A percentile compares a stretch with the other conserved stretches of the same genome.
Conservation (phyloP, 345 rosid species). For the Psidium friedrichsthalianum region DNA sequence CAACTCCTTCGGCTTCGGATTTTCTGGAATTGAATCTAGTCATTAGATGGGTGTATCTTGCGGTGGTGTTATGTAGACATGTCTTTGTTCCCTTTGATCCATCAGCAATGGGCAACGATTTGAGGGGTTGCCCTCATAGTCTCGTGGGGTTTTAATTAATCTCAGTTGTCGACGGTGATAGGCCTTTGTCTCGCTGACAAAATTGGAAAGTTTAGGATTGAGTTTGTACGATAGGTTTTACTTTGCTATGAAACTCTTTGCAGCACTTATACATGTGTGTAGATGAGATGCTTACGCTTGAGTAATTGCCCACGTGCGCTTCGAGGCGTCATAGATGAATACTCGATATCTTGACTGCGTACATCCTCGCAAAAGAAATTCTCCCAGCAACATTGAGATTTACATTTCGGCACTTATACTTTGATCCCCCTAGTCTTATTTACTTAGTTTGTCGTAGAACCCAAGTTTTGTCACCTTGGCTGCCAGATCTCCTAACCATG, state of each 20-base stretch:
- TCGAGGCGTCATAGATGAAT: not conserved
- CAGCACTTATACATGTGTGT: not conserved
- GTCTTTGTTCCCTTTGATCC: not conserved
- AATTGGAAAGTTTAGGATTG: accelerated
- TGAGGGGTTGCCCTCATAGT: not conserved
- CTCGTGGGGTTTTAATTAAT: not conserved
- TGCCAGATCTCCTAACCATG: not conserved
- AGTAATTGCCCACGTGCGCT: accelerated
- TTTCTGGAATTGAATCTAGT: not conserved
- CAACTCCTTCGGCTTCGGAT: not conserved
- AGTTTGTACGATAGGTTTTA: not conserved
- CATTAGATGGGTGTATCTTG: not conserved
- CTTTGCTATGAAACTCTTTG: no score
- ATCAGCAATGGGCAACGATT: not conserved
- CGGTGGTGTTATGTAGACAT: not conserved
- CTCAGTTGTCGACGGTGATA: not conserved
- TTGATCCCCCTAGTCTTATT: not conserved
- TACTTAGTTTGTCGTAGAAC: not conserved
- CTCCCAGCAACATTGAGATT: not conserved
- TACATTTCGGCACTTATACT: not conserved
- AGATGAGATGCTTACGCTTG: not conserved
- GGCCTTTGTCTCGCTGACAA: no score
- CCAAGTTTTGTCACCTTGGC: not conserved
- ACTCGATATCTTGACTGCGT: not conserved
- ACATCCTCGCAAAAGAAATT: not conserved